Evolutionary conservation across 257 asterid genomes (phyloP).

Genomic region (Cynanchum wilfordii): DNA sequence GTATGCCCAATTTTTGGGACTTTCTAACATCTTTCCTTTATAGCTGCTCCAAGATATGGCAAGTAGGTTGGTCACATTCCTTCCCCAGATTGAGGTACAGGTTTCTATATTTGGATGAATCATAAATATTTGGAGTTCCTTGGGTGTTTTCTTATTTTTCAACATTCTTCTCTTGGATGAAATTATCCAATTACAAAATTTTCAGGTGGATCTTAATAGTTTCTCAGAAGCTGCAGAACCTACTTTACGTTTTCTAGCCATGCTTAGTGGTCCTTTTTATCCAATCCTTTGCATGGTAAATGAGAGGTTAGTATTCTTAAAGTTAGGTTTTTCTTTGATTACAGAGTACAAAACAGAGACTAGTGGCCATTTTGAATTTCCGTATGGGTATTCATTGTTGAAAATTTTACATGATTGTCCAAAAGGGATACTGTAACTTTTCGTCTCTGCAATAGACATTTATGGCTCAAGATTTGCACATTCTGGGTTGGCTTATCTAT

Average conservation of each 20-base stretch:
- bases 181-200: constrained; percentile 20
- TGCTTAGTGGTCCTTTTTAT: constrained; percentile 92
- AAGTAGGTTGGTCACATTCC: constrained; percentile 70
- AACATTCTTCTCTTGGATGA: constrained; percentile 21
- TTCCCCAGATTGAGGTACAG: constrained; percentile 91
- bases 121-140: constrained; percentile 17
- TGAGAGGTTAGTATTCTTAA: constrained; percentile 62
- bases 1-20: constrained; percentile 10
- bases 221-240: constrained; percentile 80
- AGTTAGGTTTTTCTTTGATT: neutral
- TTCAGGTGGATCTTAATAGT: constrained; percentile 84
- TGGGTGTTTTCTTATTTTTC: constrained; percentile 12
- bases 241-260: constrained; percentile 75
- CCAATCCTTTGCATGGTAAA: constrained; percentile 75
- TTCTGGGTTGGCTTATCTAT: neutral
- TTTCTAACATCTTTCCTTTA: constrained; percentile 37
- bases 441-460: neutral
- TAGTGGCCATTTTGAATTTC: neutral
- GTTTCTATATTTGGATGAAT: constrained; percentile 14
- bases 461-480: neutral
- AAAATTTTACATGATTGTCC: neutral
- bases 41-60: constrained; percentile 92
- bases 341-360: neutral
- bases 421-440: neutral
- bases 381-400: neutral